Conservation (phyloP, 768 basidiomycete genomes). For the Tephrocybe sp. region DNA sequence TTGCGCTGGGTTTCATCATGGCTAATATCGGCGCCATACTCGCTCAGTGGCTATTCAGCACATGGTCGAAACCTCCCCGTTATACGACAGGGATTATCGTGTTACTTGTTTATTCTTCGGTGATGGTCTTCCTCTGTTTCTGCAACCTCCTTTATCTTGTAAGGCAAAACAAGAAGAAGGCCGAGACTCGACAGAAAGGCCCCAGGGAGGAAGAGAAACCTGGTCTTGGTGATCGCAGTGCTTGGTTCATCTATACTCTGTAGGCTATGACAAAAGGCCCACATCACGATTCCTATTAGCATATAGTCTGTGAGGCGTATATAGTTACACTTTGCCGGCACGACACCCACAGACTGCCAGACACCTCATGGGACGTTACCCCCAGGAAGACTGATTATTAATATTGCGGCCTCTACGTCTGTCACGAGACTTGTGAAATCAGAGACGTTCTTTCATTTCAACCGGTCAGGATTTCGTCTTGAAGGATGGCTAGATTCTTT, state of each 20-base stretch:
- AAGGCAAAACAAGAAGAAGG: slow-evolving; percentile 45
- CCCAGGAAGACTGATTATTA: too few relatives aligned
- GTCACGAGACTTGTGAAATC: too few relatives aligned
- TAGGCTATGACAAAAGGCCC: too few relatives aligned
- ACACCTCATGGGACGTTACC: too few relatives aligned
- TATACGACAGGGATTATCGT: slow-evolving; percentile 47
- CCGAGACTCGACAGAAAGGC: slow-evolving; percentile 26
- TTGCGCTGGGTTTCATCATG: slow-evolving; percentile 43
- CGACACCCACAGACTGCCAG: too few relatives aligned
- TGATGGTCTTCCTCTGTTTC: slow-evolving; percentile 33
- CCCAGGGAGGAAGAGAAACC: slow-evolving; percentile 34
- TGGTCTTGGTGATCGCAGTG: slow-evolving; percentile 46
- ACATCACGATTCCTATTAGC: too few relatives aligned
- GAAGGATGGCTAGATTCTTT: too few relatives aligned
- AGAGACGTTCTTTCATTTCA: too few relatives aligned
- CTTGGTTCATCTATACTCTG: slow-evolving; percentile 35
- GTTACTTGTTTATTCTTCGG: slow-evolving; percentile 35
- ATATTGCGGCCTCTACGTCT: too few relatives aligned
- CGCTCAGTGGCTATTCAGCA: slow-evolving; percentile 55
- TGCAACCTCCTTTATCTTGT: slow-evolving; percentile 39
- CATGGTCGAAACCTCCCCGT: slow-evolving; percentile 44
- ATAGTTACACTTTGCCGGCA: too few relatives aligned
- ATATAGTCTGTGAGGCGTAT: too few relatives aligned
- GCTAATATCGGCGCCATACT: slow-evolving; percentile 50
- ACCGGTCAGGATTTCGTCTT: too few relatives aligned